Evolutionary conservation across 495 filamentous ascomycete species (phyloP).

Genomic region (Podospora anserina): DNA sequence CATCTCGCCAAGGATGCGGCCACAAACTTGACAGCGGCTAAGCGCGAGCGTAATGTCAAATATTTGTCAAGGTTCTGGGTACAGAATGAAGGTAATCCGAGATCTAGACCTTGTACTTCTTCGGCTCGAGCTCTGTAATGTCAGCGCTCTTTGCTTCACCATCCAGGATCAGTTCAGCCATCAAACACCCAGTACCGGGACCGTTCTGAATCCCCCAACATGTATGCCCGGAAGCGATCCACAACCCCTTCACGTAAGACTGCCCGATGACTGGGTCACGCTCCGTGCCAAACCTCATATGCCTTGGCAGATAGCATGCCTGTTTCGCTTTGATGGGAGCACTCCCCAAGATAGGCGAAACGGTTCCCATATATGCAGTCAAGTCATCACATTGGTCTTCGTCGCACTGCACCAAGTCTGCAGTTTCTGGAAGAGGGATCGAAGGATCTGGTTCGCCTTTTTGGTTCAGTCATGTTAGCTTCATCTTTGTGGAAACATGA

Average conservation of each 20-base stretch:
- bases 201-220: slow-evolving; percentile 99
- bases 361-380: slow-evolving; percentile 70
- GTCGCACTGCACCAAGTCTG: slow-evolving; percentile 76
- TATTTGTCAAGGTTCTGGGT: too few relatives aligned
- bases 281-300: slow-evolving; percentile 55
- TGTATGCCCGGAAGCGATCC: slow-evolving; percentile 87
- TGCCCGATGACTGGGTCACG: slow-evolving; percentile 72
- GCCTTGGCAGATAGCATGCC: slow-evolving; percentile 90
- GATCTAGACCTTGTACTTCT: slow-evolving; percentile 44
- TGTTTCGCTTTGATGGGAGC: slow-evolving; percentile 79
- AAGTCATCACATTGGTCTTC: slow-evolving; percentile 80
- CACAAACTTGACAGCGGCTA: too few relatives aligned
- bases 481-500: too few relatives aligned
- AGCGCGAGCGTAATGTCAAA: too few relatives aligned
- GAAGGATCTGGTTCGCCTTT: slow-evolving; percentile 74
- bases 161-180: slow-evolving; percentile 83
- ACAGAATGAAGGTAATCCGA: too few relatives aligned
- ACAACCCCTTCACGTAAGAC: slow-evolving; percentile 70
- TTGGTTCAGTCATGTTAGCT: neutral
- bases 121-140: slow-evolving; percentile 67
- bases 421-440: slow-evolving; percentile 71
- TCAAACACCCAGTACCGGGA: slow-evolving; percentile 82
- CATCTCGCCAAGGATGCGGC: too few relatives aligned
- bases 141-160: slow-evolving; percentile 73
- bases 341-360: slow-evolving; percentile 71